Conservation (phyloP, 306 rosid species). For the Ochetophila trinervis region DNA sequence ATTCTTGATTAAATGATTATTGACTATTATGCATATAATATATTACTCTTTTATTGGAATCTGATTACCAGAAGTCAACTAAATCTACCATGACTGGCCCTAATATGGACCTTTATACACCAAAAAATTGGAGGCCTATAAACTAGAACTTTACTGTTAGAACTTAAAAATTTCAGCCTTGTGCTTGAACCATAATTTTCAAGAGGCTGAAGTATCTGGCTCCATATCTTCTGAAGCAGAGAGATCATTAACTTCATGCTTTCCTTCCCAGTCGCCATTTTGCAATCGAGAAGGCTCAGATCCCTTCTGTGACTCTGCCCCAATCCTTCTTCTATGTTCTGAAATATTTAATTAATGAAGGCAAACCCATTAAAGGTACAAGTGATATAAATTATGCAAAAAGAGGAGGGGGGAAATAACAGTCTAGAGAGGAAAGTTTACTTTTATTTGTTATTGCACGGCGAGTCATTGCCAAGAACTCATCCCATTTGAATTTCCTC, state of each 20-base stretch:
- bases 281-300: conserved; percentile 32
- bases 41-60: conserved; percentile 34
- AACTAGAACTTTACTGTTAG: conserved; percentile 36
- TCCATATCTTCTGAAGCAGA: conserved; percentile 55
- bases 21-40: background rate
- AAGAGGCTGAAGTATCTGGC: conserved; percentile 39
- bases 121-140: conserved; percentile 43
- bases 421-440: conserved; percentile 27
- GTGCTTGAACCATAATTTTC: conserved; percentile 36
- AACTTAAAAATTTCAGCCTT: conserved; percentile 31
- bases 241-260: conserved; percentile 34
- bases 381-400: background rate
- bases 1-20: no score
- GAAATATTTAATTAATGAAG: conserved; percentile 17
- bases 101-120: conserved; percentile 31
- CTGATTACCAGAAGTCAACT: conserved; percentile 26
- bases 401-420: background rate
- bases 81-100: conserved; percentile 35
- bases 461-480: conserved; percentile 77
- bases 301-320: conserved; percentile 28
- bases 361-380: conserved; percentile 17
- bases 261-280: conserved; percentile 40
- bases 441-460: conserved; percentile 79
- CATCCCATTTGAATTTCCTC: conserved; percentile 75
- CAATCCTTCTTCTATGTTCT: conserved; percentile 67